Evolutionary conservation across 148 eudicot genomes (phyloP).

Genomic region (Rhododendron ovatum): DNA sequence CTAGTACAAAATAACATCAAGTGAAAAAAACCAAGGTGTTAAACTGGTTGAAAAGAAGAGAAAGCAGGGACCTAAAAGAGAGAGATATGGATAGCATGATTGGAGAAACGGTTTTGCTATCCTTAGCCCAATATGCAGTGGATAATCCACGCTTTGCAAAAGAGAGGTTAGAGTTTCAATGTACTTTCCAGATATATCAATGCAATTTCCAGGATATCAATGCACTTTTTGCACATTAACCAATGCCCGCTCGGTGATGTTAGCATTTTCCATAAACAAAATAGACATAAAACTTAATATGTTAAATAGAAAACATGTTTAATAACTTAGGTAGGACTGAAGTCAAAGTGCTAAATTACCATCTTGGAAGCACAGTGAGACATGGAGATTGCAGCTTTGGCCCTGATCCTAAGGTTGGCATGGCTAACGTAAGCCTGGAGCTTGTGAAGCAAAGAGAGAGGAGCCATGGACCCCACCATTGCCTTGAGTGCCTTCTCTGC

Average conservation of each 20-base stretch:
- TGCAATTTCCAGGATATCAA: background rate
- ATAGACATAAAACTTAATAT: background rate
- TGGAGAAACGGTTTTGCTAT: background rate
- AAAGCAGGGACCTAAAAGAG: background rate
- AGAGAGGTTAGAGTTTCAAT: background rate
- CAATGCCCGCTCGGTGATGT: too few relatives aligned
- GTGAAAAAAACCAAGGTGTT: background rate
- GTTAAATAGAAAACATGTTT: background rate
- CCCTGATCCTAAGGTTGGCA: constrained; percentile 68
- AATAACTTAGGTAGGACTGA: background rate
- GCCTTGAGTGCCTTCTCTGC: constrained; percentile 69
- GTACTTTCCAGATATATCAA: too few relatives aligned
- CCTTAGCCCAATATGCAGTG: too few relatives aligned
- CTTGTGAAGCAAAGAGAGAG: constrained; percentile 66
- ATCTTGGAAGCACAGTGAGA: constrained; percentile 72
- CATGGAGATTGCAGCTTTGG: constrained; percentile 82
- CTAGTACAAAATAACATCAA: background rate
- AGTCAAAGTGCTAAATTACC: constrained; percentile 29
- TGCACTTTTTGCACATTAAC: too few relatives aligned
- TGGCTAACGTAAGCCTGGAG: constrained; percentile 63
- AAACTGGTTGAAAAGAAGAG: background rate
- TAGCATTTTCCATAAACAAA: too few relatives aligned
- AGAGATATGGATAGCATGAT: background rate
- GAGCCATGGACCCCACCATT: constrained; percentile 62
- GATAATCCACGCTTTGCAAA: background rate